phyloP scores from a whole-genome alignment of 2,329 filamentous ascomycete genomes.

The Fusarium dlaminii region DNA sequence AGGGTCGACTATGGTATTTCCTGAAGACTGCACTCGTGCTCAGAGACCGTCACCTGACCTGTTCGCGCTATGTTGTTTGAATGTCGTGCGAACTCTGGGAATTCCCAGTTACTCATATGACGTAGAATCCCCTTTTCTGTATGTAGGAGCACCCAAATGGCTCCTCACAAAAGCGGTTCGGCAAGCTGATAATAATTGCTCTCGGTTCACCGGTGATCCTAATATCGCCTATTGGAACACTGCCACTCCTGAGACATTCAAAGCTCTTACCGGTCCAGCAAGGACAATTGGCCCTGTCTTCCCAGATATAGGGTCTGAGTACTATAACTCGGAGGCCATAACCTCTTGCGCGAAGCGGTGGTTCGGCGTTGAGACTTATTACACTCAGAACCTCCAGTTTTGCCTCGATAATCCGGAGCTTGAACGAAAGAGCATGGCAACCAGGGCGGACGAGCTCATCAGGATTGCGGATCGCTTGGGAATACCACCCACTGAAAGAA shows the following conservation, averaged over 20 bases:
- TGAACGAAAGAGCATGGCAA: background rate
- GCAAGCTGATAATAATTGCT: no score
- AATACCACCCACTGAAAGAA: background rate
- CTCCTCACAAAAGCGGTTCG: background rate
- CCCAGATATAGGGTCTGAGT: background rate
- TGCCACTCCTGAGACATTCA: accelerated
- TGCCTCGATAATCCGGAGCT: accelerated
- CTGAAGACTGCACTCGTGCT: accelerated
- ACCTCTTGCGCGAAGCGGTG: no score
- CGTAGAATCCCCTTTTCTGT: accelerated
- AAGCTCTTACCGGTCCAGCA: background rate
- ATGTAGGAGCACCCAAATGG: background rate
- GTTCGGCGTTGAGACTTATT: background rate
- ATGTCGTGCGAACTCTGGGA: background rate
- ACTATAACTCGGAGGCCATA: background rate
- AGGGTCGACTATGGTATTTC: background rate
- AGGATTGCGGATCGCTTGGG: background rate
- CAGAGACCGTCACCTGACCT: background rate
- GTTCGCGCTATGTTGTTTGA: background rate
- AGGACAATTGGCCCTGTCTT: background rate
- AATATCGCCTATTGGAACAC: background rate
- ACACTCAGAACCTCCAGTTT: background rate
- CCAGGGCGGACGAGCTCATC: background rate
- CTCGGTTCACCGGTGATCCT: background rate
- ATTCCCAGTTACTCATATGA: background rate